Evolutionary conservation across 2,329 filamentous ascomycete species (phyloP), one percentile per base, ranked within the genome.

Genomic region (Colletotrichum limetticola): DNA sequence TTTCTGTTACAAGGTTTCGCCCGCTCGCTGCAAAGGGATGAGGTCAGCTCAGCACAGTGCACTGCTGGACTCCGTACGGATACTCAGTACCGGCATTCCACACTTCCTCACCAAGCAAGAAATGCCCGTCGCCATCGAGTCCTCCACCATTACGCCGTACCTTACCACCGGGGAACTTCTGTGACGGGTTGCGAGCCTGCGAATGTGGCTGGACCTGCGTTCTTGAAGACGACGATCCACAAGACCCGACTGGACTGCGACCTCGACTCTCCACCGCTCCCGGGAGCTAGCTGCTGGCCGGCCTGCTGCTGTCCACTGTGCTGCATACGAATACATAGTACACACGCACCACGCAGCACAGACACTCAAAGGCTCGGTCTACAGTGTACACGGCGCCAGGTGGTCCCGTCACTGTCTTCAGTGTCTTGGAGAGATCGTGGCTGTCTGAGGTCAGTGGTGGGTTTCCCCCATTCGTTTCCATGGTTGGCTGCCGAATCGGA

Each of bases 401-500:
- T 22, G 42, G 42, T 22, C 42, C 19, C 42, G 42, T 49, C 42
- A 22, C 19, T 49, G 42, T 49, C 42, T 49, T 30, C 55, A 58
- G 19, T n/a, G 28, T n/a, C 55, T 58, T n/a, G n/a, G 24, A 24
- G 32, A 60, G 57, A 60, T 24, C 57, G 26, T 60, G 46, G 42
- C 37, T 35, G 60, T 35, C 42, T 11, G 19, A 32, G 22, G 26
- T 66, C 37, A 26, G 57, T 19, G 35, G 65, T 30, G 67, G 66
- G 46, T 30, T 32, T 56, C 56, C 62, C 58, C 46, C 49, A 22
- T 22, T 55, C 42, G 24, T 28, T 14, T 65, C 28, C 30, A 26
- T 69, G 22, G 53, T 72, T 26, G n/a, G 53, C 42, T 42, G 19
- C 46, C 64, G 37, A 69, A 68, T 64, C 69, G 65, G 65, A 68